phyloP scores from a whole-genome alignment of 176 grass and related monocot species.

The Poa pratensis region DNA sequence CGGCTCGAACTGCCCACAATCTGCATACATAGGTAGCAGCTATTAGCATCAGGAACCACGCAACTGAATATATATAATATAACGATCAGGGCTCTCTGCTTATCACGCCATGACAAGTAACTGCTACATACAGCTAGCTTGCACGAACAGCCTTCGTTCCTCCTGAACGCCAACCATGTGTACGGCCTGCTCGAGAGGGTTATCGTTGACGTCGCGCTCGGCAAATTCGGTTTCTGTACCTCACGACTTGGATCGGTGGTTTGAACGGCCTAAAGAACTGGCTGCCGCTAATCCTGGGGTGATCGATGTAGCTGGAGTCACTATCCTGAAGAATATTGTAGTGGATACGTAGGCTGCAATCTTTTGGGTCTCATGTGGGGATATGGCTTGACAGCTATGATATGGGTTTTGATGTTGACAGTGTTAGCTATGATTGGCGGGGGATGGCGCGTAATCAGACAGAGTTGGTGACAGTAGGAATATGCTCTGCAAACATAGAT shows the following conservation, averaged over 20 bases:
- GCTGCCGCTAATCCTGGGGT: background rate
- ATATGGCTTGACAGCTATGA: conserved; percentile 37
- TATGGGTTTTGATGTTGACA: background rate
- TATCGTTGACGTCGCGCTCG: background rate
- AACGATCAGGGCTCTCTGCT: conserved; percentile 12
- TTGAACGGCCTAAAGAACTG: conserved; percentile 24
- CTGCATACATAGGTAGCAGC: background rate
- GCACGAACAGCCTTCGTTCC: background rate
- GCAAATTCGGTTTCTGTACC: conserved; percentile 37
- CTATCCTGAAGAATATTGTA: conserved; percentile 23
- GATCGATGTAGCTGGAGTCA: conserved; percentile 24
- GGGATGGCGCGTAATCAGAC: background rate
- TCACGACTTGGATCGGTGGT: background rate
- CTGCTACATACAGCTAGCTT: conserved; percentile 38
- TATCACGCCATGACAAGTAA: conserved; percentile 42
- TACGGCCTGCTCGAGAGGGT: background rate
- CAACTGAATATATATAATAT: background rate
- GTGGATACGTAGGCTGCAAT: background rate
- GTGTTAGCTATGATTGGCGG: conserved; percentile 23
- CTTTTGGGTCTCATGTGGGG: background rate
- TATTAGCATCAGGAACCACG: background rate
- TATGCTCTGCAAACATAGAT: too few relatives aligned
- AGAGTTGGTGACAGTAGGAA: background rate
- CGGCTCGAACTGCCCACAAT: background rate
- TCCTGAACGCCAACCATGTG: conserved; percentile 36